A percentile compares a stretch with the other conserved stretches of the same genome.
phyloP scores from a whole-genome alignment of 768 basidiomycete species.

The Pulveroboletus sp. region DNA sequence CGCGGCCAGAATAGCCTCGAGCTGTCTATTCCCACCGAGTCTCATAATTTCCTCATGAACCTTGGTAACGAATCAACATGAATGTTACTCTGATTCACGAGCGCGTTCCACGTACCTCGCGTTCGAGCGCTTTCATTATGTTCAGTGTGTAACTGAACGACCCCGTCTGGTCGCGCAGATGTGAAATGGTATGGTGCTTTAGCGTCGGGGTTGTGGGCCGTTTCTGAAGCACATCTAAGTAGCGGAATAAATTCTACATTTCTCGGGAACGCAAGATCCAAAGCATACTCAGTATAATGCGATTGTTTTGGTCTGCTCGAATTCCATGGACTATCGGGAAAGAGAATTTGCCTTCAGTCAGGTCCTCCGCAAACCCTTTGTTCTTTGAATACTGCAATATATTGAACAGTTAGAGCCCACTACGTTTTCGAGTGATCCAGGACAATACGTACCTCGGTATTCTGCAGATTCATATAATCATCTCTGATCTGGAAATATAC shows the following conservation, averaged over 20 bases:
- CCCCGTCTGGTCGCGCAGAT: slow-evolving; percentile 67
- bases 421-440: neutral
- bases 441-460: slow-evolving; percentile 56
- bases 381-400: slow-evolving; percentile 67
- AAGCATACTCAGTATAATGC: slow-evolving; percentile 75
- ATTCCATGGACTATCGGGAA: slow-evolving; percentile 79
- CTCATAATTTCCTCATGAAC: slow-evolving; percentile 62
- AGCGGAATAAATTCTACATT: neutral
- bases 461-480: slow-evolving; percentile 93
- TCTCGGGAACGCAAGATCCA: neutral
- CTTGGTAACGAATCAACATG: slow-evolving; percentile 6
- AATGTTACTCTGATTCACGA: neutral
- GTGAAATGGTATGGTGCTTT: slow-evolving; percentile 77
- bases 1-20: slow-evolving; percentile 55
- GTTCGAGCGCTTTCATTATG: slow-evolving; percentile 64
- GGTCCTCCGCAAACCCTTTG: slow-evolving; percentile 68
- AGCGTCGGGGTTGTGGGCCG: slow-evolving; percentile 80
- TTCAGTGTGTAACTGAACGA: slow-evolving; percentile 83
- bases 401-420: too few species aligned
- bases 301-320: slow-evolving; percentile 71
- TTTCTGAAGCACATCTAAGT: slow-evolving; percentile 84
- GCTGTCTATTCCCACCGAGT: slow-evolving; percentile 70
- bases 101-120: slow-evolving; percentile 39
- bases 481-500: slow-evolving; percentile 97
- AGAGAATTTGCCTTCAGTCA: slow-evolving; percentile 79